Evolutionary conservation across 495 filamentous ascomycete species (phyloP).

Genomic region (Entonaema liquescens): DNA sequence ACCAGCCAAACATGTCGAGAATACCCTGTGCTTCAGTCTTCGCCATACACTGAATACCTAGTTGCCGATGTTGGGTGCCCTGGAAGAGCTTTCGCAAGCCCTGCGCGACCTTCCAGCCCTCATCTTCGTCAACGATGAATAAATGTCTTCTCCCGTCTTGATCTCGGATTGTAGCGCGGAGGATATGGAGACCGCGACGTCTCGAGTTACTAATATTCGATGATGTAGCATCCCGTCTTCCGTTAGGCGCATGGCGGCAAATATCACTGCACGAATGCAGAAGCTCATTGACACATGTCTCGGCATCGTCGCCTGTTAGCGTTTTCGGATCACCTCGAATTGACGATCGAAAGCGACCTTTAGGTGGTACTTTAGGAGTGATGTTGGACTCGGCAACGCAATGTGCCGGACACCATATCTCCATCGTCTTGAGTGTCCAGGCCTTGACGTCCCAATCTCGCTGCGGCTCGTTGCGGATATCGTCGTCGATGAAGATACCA

Average conservation of each 20-base stretch:
- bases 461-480: conserved; percentile 83
- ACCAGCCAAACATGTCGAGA: conserved; percentile 69
- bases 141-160: conserved; percentile 83
- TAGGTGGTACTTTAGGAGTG: conserved; percentile 52
- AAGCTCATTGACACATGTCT: conserved; percentile 65
- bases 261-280: conserved; percentile 68
- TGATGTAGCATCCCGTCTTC: conserved; percentile 45
- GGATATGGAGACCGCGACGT: conserved; percentile 71
- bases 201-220: conserved; percentile 55
- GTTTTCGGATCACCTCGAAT: conserved; percentile 54
- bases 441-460: conserved; percentile 98
- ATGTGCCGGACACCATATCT: conserved; percentile 81
- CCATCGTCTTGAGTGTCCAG: conserved; percentile 91
- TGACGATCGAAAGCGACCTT: conserved; percentile 42
- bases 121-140: conserved; percentile 81
- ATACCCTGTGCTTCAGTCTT: conserved; percentile 66
- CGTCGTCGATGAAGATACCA: conserved; percentile 96
- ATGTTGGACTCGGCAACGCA: conserved; percentile 44
- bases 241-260: conserved; percentile 58
- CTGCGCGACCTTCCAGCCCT: conserved; percentile 92
- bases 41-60: conserved; percentile 71
- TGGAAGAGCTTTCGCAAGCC: conserved; percentile 77
- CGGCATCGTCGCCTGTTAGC: conserved; percentile 68
- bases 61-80: conserved; percentile 72
- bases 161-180: conserved; percentile 84